Percentiles rank a stretch among this genome's conserved stretches.
phyloP scores from a whole-genome alignment of 176 grass and related monocot species.

The Ensete glaucum region DNA sequence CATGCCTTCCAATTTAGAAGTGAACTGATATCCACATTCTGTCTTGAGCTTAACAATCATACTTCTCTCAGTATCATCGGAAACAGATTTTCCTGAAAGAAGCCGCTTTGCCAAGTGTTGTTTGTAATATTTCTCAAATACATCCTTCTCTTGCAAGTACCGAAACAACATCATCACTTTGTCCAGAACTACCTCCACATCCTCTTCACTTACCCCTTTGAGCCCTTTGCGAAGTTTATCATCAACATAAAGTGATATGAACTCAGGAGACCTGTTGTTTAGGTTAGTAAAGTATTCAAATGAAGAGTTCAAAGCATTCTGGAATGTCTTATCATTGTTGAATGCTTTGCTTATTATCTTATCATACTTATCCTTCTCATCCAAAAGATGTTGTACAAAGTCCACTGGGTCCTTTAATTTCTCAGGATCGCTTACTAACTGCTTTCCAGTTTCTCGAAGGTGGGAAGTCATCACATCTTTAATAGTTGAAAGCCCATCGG shows the following conservation, averaged over 20 bases:
- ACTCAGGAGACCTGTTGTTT: slow-evolving; percentile 90
- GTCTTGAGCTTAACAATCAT: slow-evolving; percentile 99
- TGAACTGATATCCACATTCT: slow-evolving; percentile 96
- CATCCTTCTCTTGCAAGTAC: slow-evolving; percentile 96
- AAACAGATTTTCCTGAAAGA: slow-evolving; percentile 74
- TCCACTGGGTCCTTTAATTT: slow-evolving; percentile 90
- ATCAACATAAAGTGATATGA: slow-evolving; percentile 94
- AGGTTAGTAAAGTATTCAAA: slow-evolving; percentile 97
- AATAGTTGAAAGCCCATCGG: slow-evolving; percentile 66
- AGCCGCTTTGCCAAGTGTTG: slow-evolving; percentile 90
- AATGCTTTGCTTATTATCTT: slow-evolving; percentile 86
- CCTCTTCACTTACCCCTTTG: slow-evolving; percentile 87
- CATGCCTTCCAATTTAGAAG: slow-evolving; percentile 95
- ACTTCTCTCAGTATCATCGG: slow-evolving; percentile 95
- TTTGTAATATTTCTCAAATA: slow-evolving; percentile 98
- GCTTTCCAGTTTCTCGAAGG: slow-evolving; percentile 76
- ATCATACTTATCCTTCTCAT: slow-evolving; percentile 95
- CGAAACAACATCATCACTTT: slow-evolving; percentile 99
- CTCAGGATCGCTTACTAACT: slow-evolving; percentile 75
- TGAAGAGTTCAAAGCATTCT: slow-evolving; percentile 89
- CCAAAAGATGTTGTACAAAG: slow-evolving; percentile 79
- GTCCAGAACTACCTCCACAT: slow-evolving; percentile 79
- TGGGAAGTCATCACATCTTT: slow-evolving; percentile 84
- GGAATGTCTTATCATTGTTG: slow-evolving; percentile 92
- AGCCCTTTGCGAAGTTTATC: slow-evolving; percentile 90